Evolutionary conservation across 176 grass and related monocot genomes (phyloP).

Genomic region (Hordeum vulgare): MorexV3_pseudomolecules_assembly NC_058519.1:129544861-129545360

Average conservation of each 20-base stretch:
- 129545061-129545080: conserved; percentile 24
- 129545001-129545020: conserved; percentile 64
- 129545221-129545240: background rate
- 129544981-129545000: conserved; percentile 69
- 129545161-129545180: background rate
- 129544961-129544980: conserved; percentile 52
- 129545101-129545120: conserved; percentile 33
- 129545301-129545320: no score
- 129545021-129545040: conserved; percentile 68
- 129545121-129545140: conserved; percentile 17
- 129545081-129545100: conserved; percentile 59
- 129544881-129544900: conserved; percentile 64
- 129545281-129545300: no score
- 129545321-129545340: no score
- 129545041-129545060: conserved; percentile 52
- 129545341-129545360: background rate
- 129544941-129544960: conserved; percentile 41
- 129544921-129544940: conserved; percentile 93
- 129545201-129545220: background rate
- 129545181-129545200: background rate
- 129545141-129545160: background rate
- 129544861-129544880: conserved; percentile 69
- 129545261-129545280: background rate
- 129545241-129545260: conserved; percentile 3
- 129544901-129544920: conserved; percentile 82